Percentiles rank a stretch among this genome's conserved stretches.
phyloP scores from a whole-genome alignment of 2,329 filamentous ascomycete genomes.

The Ceratocystiopsis minuta region DNA sequence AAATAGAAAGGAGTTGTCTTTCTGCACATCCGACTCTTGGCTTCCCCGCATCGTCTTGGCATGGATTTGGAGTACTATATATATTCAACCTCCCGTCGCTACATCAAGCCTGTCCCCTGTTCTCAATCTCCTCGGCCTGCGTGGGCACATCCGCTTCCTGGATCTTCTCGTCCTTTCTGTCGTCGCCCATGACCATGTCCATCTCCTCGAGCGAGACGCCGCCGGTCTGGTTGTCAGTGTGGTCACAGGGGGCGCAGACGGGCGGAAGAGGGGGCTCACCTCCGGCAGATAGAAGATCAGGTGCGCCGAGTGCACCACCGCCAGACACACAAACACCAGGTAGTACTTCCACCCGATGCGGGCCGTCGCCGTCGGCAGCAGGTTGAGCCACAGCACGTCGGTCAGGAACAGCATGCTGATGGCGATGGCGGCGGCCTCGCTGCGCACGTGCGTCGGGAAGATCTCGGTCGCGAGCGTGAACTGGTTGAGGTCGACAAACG shows the following conservation, averaged over 20 bases:
- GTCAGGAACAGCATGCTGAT: conserved; percentile 2
- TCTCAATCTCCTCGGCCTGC: not conserved
- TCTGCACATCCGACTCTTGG: no score
- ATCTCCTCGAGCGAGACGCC: not conserved
- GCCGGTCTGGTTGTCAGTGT: not conserved
- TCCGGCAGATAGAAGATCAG: not conserved
- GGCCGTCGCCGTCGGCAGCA: not conserved
- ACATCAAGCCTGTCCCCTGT: no score
- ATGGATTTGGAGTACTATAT: no score
- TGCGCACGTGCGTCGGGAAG: conserved; percentile 3
- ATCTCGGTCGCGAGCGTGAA: conserved; percentile 4
- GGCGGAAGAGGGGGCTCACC: no score
- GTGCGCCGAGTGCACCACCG: not conserved
- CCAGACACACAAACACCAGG: conserved; percentile 1
- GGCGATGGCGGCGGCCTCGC: not conserved
- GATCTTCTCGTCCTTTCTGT: not conserved
- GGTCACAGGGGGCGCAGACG: no score
- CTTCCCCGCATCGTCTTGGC: no score
- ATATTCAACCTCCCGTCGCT: no score
- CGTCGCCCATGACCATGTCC: not conserved
- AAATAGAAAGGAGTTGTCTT: not conserved
- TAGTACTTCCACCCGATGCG: conserved; percentile 3
- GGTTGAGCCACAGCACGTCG: conserved; percentile 1
- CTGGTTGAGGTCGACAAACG: conserved; percentile 2
- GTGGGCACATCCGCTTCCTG: not conserved